Base-by-base conservation (phyloP, 768 basidiomycete genomes). In the Chalciporus pseudorubinellus region DNA sequence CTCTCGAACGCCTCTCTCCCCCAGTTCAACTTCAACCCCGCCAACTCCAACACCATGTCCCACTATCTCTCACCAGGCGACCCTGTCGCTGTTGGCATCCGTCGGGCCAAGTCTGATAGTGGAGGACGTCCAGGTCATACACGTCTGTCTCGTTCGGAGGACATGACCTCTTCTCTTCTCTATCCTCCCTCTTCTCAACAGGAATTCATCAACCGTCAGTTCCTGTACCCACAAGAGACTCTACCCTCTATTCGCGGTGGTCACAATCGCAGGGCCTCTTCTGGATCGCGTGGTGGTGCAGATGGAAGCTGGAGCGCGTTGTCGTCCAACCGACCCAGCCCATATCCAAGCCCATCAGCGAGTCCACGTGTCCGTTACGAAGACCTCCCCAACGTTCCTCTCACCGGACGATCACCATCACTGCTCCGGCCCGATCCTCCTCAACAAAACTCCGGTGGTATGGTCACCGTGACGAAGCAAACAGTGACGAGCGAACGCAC, bases 401-500 rank as follows among this genome's bases (percentile, higher is more conserved):
- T 69, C 39, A 21, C 63, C 20, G 53, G 61, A 18, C 56, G 67
- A 33, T 38, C 44, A 39, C 44, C 58, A 14, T 56, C 64, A 38
- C n/a, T 67, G 52, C 61, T 69, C 36, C 64, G 56, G 20, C 56
- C 64, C 2, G 64, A 61, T 28, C 21, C 52, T 28, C 21, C 52
- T 26, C 60, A 41, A 13, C 36, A 58, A 20, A 49, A 21, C 20
- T 21, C 40, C 3, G 4, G 43, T 6, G 60, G 53, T 24, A 0
- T 28, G 42, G 11, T 69, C 39, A 19, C 18, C 11, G 74, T 81
- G 21, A 77, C 81, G 26, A 89, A 89, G 68, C 85, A 81, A 65
- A 92, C 92, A 55, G 94, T 97, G 13, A 97, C 94, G 40, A 95
- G 93, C 31, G 84, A 85, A 36, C 85, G 92, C 53, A 97, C 94